Base-by-base conservation (phyloP, 768 basidiomycete genomes). In the Kwoniella bestiolae region DNA sequence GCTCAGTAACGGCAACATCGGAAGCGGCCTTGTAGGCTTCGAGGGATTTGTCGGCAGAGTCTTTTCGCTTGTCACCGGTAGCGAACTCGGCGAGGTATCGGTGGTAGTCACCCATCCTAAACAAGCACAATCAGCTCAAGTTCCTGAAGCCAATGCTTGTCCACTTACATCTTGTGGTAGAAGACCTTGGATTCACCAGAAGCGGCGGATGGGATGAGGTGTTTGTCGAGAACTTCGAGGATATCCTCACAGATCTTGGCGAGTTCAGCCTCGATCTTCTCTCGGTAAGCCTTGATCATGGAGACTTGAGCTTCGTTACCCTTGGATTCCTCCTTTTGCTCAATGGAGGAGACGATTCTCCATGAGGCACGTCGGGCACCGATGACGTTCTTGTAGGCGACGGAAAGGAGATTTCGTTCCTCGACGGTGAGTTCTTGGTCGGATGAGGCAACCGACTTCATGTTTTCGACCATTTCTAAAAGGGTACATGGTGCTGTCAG, bases 381-480 rank as follows among this genome's bases (percentile, higher is more conserved):
- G 72, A 97, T 97, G 67, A 96, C 93, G 83, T 98, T 98, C 90
- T 98, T 97, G 87, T 96, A 98, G 18, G 94, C 94, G 65, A 97
- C 94, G 11, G 93, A 96, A 63, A 98, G 87, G 60, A 98, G 88
- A 83, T 97, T 98, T 68, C 94, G 93, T 84, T 98, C 94, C 84
- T 98, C 94, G 49, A 97, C 93, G 66, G 94, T 95, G 79, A 97
- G 90, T 79, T 98, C 94, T 83, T 94, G 91, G 87, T 95, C 93
- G 66, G 93, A 94, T 32, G 92, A 94, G 63, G 94, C 94, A 72
- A 97, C 94, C 69, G 88, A 88, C 89, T 97, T 97, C 94, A 98
- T 98, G 87, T 94, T 95, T 84, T 93, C 91, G 74, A 96, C 94
- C 94, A 96, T 96, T 84, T 96, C 91, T 82, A 65, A 7, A 23